Base-by-base conservation (phyloP, 1,284 basidiomycete species). In the Ceratobasidium sp. region DNA sequence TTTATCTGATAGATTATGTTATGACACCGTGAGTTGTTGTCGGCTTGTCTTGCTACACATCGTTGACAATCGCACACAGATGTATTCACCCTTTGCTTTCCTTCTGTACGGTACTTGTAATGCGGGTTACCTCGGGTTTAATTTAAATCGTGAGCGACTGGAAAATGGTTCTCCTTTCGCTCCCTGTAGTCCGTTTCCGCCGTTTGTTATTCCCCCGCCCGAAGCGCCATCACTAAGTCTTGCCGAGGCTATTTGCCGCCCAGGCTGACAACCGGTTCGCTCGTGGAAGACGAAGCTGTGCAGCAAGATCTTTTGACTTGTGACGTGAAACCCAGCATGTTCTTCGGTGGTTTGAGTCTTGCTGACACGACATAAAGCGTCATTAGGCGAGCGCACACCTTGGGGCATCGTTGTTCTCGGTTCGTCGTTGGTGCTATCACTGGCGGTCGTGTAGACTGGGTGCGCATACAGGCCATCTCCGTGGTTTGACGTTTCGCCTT, bases 1-100 rank as follows among this genome's bases (percentile, higher is more conserved):
- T 21, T 53, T 12, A 8, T 30, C 25, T 9, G n/a, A 21, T 14
- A 67, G 36, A 33, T 28, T 12, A 21, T 16, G 40, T 54, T 67
- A 25, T 48, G 23, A 56, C 21, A 44, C 25, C 33, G 66, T 69
- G 54, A 69, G 66, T 54, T 21, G 28, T 56, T 56, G 53, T 56
- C n/a, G 53, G 28, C 4, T 56, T 16, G 53, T 3, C 25, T 56
- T 33, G 53, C 28, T 33, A 30, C 53, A 36, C 23, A 33, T n/a
- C 14, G 53, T 33, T 56, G 30, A 63, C 40, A 25, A n/a, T 16
- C n/a, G 42, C 53, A 44, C 8, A 23, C 44, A 69, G 66, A 58
- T 69, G 63, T 61, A 38, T 38, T 28, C 12, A 21, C 5, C 48
- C 25, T 46, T 59, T 14, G 9, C 23, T 49, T 12, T 46, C n/a